A percentile compares a stretch with the other conserved stretches of the same genome.
Conservation (phyloP, 495 filamentous ascomycete genomes). For the Parachaetomium inaequale region DNA sequence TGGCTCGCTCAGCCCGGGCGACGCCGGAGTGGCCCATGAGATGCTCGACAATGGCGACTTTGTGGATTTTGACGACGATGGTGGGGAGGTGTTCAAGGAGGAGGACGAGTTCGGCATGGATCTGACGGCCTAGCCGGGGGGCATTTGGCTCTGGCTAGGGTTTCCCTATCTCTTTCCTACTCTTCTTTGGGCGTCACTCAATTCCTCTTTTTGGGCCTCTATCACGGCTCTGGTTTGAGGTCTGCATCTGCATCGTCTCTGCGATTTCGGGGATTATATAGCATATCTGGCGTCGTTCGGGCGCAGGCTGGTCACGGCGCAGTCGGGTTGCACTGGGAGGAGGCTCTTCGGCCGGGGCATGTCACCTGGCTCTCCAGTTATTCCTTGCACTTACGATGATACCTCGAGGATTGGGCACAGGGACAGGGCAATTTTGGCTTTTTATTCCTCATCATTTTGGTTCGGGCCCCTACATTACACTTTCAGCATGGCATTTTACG, state of each 20-base stretch:
- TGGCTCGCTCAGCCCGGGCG: slow-evolving; percentile 64
- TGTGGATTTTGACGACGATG: slow-evolving; percentile 66
- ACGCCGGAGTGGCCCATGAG: slow-evolving; percentile 55
- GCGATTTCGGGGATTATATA: slow-evolving; percentile 8
- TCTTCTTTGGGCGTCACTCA: neutral
- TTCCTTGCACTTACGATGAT: slow-evolving; percentile 14
- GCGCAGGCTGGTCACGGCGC: slow-evolving; percentile 18
- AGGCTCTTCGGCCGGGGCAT: slow-evolving; percentile 16
- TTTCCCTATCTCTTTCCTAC: slow-evolving; percentile 20
- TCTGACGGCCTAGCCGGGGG: slow-evolving; percentile 31
- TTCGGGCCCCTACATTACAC: neutral
- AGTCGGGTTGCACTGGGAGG: slow-evolving; percentile 14
- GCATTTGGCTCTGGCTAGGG: neutral
- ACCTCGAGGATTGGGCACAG: slow-evolving; percentile 18
- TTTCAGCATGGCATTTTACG: neutral
- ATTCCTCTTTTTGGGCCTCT: slow-evolving; percentile 3
- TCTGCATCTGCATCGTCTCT: slow-evolving; percentile 9
- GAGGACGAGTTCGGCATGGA: slow-evolving; percentile 91
- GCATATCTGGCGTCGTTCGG: slow-evolving; percentile 21
- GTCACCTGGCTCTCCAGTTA: neutral
- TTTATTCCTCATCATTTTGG: slow-evolving; percentile 8
- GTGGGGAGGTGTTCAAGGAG: slow-evolving; percentile 71
- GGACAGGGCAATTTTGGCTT: slow-evolving; percentile 10
- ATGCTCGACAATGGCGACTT: slow-evolving; percentile 57
- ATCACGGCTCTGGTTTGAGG: slow-evolving; percentile 3